phyloP scores from a whole-genome alignment of 2,329 filamentous ascomycete species.

The Trichoderma brevicompactum region DNA sequence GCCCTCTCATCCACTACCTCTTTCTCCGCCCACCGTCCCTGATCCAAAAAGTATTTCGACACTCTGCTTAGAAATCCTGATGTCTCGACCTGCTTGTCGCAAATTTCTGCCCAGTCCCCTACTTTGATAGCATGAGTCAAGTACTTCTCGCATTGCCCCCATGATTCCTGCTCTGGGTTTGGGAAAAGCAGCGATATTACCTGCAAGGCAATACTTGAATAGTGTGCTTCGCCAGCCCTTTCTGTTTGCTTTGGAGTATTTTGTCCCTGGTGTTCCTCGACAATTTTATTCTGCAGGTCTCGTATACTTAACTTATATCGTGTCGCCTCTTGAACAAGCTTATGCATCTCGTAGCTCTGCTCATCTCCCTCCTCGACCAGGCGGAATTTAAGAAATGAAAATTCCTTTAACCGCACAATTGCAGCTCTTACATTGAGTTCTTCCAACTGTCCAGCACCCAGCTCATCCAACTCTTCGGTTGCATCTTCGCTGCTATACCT shows the following conservation, averaged over 20 bases:
- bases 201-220: not conserved
- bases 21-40: not conserved
- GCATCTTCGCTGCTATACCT: not conserved
- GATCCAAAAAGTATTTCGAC: not conserved
- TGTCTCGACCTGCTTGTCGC: not conserved
- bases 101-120: not conserved
- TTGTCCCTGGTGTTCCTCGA: not conserved
- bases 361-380: not conserved
- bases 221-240: not conserved
- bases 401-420: slow-evolving; percentile 39
- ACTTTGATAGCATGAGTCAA: not conserved
- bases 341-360: slow-evolving; percentile 39
- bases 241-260: not conserved
- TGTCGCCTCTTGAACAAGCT: slow-evolving; percentile 9
- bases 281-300: not conserved
- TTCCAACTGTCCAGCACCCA: slow-evolving; percentile 16
- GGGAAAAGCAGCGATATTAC: not conserved
- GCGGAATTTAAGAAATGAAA: slow-evolving; percentile 40
- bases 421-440: slow-evolving; percentile 22
- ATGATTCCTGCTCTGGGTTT: not conserved
- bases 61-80: not conserved
- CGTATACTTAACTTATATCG: not conserved
- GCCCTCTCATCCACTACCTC: not conserved
- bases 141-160: not conserved
- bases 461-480: not conserved